Conservation (phyloP, 768 basidiomycete species). For the Calocybe indica region DNA sequence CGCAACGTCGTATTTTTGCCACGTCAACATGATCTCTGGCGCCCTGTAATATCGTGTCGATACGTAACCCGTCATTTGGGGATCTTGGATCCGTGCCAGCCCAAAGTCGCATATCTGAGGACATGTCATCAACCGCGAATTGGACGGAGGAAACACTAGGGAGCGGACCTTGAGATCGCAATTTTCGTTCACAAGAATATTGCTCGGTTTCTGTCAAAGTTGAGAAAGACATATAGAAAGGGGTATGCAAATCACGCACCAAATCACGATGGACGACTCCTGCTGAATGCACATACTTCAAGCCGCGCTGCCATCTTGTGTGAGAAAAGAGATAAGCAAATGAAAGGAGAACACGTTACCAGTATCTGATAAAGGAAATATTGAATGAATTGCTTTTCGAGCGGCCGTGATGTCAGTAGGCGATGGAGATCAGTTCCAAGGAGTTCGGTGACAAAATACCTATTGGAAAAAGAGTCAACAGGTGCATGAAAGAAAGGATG, state of each 20-base stretch:
- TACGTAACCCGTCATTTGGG: slow-evolving; percentile 99
- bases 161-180: slow-evolving; percentile 87
- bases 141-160: not conserved
- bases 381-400: slow-evolving; percentile 99
- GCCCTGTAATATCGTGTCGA: slow-evolving; percentile 99
- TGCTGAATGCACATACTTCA: slow-evolving; percentile 99
- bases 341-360: slow-evolving; percentile 36
- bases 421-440: slow-evolving; percentile 98
- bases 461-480: slow-evolving; percentile 22
- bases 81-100: slow-evolving; percentile 96
- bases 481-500: slow-evolving; percentile 1
- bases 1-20: slow-evolving; percentile 99
- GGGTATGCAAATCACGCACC: slow-evolving; percentile 35
- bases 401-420: slow-evolving; percentile 88
- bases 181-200: slow-evolving; percentile 99
- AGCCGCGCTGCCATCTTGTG: slow-evolving; percentile 61
- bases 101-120: slow-evolving; percentile 96
- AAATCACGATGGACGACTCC: slow-evolving; percentile 98
- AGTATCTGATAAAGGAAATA: slow-evolving; percentile 99
- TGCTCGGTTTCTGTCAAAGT: slow-evolving; percentile 82
- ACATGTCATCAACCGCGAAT: not conserved
- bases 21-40: slow-evolving; percentile 99
- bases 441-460: slow-evolving; percentile 98
- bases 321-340: slow-evolving; percentile 3
- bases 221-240: slow-evolving; percentile 2